Percentiles rank a stretch among this genome's conserved stretches.
Conservation (phyloP, 108 stramenopile genomes). For the Nitzschia sp. region DNA sequence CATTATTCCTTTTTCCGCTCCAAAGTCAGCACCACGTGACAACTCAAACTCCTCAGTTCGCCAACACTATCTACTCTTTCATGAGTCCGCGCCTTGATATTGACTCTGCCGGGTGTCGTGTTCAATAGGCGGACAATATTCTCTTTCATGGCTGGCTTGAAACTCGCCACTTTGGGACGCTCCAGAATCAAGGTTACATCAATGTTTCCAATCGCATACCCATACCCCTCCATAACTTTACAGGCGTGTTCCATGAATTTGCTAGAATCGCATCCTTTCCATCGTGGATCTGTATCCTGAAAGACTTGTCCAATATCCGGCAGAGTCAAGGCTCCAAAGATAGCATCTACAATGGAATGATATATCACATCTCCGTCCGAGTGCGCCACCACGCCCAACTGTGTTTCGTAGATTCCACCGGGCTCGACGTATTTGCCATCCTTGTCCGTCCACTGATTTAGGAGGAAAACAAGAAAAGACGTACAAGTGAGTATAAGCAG, state of each 20-base stretch:
- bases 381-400: slow-evolving; percentile 91
- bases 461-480: neutral
- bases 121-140: slow-evolving; percentile 87
- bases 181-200: slow-evolving; percentile 91
- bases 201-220: slow-evolving; percentile 88
- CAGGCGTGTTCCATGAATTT: slow-evolving; percentile 95
- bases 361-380: slow-evolving; percentile 96
- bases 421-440: slow-evolving; percentile 80
- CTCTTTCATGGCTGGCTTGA: slow-evolving; percentile 93
- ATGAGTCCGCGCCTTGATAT: slow-evolving; percentile 96
- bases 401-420: slow-evolving; percentile 73
- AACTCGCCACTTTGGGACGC: slow-evolving; percentile 84
- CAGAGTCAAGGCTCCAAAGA: slow-evolving; percentile 89
- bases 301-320: slow-evolving; percentile 95
- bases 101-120: slow-evolving; percentile 86
- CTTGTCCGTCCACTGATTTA: slow-evolving; percentile 70
- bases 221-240: slow-evolving; percentile 78
- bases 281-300: slow-evolving; percentile 93
- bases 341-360: slow-evolving; percentile 93
- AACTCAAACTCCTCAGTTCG: slow-evolving; percentile 87
- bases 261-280: slow-evolving; percentile 91
- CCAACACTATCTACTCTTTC: slow-evolving; percentile 93
- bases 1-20: slow-evolving; percentile 33
- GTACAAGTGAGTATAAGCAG: no score
- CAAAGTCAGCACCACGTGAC: slow-evolving; percentile 92